Conservation (phyloP, 1,139 yeast genomes). For the Pichia sp. region DNA sequence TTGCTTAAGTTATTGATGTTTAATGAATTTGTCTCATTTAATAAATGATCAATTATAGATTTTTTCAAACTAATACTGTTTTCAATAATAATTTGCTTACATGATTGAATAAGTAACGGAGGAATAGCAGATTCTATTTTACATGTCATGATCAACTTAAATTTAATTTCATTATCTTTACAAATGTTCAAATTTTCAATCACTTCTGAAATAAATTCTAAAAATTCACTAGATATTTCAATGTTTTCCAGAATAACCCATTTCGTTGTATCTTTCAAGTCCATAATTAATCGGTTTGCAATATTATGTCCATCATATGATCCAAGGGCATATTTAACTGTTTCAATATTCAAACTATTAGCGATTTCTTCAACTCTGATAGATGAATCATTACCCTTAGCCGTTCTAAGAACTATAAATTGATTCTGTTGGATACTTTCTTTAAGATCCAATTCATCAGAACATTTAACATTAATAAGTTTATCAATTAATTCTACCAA, state of each 20-base stretch:
- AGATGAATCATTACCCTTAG: slow-evolving; percentile 64
- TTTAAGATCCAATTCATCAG: slow-evolving; percentile 2
- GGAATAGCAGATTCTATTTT: slow-evolving; percentile 49
- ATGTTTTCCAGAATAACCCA: slow-evolving; percentile 79
- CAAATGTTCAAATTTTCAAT: slow-evolving; percentile 29
- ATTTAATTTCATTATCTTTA: slow-evolving; percentile 23
- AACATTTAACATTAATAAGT: neutral
- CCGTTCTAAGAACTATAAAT: slow-evolving; percentile 47
- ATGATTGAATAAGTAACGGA: slow-evolving; percentile 43
- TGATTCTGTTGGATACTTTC: slow-evolving; percentile 7
- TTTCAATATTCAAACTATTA: slow-evolving; percentile 21
- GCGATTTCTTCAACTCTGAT: slow-evolving; percentile 47
- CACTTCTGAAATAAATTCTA: slow-evolving; percentile 45
- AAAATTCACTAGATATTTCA: slow-evolving; percentile 66
- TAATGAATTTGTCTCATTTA: slow-evolving; percentile 39
- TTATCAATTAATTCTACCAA: slow-evolving; percentile 32
- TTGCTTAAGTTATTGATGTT: slow-evolving; percentile 22
- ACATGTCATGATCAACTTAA: slow-evolving; percentile 58
- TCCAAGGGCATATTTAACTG: slow-evolving; percentile 64
- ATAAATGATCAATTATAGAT: slow-evolving; percentile 19
- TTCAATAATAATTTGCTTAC: slow-evolving; percentile 55
- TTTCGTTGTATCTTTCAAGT: slow-evolving; percentile 40
- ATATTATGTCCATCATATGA: slow-evolving; percentile 57
- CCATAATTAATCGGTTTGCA: slow-evolving; percentile 50
- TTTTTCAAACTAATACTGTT: slow-evolving; percentile 55